Evolutionary conservation across 805 yeast species (phyloP).

Genomic region (Wickerhamomyces tratensis): DNA sequence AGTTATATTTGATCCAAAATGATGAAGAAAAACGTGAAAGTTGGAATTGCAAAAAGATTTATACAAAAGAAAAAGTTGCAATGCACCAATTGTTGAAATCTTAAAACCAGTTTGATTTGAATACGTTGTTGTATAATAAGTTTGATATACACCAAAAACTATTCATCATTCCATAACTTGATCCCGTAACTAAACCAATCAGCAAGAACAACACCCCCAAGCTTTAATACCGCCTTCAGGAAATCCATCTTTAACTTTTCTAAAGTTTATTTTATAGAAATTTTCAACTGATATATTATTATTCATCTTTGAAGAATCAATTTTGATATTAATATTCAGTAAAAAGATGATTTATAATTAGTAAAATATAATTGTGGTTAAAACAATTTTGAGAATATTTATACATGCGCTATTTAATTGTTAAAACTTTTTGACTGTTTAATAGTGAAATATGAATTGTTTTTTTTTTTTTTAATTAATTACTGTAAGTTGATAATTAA

Average conservation of each 20-base stretch:
- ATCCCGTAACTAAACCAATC: constrained; percentile 33
- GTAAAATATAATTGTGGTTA: no score
- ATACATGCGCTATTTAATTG: no score
- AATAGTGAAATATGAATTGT: no score
- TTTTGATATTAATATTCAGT: no score
- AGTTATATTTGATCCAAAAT: constrained; percentile 30
- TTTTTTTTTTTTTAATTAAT: no score
- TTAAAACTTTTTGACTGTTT: no score
- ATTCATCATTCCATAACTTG: constrained; percentile 52
- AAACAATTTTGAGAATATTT: no score
- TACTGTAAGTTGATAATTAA: no score
- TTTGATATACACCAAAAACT: constrained; percentile 48
- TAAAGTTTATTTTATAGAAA: no score
- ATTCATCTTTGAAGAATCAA: no score
- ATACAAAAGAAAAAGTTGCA: constrained; percentile 40
- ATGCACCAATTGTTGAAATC: constrained; percentile 43
- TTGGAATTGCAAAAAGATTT: constrained; percentile 39
- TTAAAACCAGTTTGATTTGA: constrained; percentile 34
- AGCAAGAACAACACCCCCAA: constrained; percentile 44
- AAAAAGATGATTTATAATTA: no score
- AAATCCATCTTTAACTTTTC: constrained; percentile 10
- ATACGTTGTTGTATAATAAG: constrained; percentile 32
- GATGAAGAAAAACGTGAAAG: constrained; percentile 30
- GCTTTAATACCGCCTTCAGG: constrained; percentile 43
- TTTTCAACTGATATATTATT: no score